Evolutionary conservation across 345 rosid genomes (phyloP), one percentile per base, ranked within the genome.

Genomic region (Mallotus nudiflorus): DNA sequence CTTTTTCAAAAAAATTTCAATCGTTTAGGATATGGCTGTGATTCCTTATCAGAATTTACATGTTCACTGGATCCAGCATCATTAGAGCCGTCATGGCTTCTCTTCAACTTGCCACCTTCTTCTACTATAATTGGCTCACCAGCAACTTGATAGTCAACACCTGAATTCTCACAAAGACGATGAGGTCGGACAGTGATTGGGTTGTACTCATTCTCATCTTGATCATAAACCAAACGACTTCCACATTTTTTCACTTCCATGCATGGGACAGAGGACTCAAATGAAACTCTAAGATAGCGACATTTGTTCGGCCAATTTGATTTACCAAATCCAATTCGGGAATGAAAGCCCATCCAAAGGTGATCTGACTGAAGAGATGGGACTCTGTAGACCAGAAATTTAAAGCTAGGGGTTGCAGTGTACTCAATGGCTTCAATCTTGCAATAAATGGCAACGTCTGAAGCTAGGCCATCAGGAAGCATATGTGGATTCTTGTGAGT

Each of bases 261-360:
- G 19, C 52, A 50, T 15, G 53, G 67, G 13, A 4, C n/a, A 44
- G 67, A 63, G 35, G 67, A 44, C 28, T 63, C 52, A 16, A 63
- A 63, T 14, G 67, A 63, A 15, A 20, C 67, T 63, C 14, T 63
- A 42, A 63, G 52, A 63, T 4, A 24, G 0, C 18, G 22, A 20
- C 67, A 63, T 0, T 63, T 25, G 19, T 63, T 63, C 67, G 44
- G 49, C 39, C 31, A 25, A 2, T 27, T 44, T 45, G 28, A 29
- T 44, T 25, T 63, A 3, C 37, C 37, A 27, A 63, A 63, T 63
- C 22, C 53, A 14, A 63, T 44, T 28, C 67, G 67, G 37, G 67
- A 63, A 27, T 63, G 67, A 63, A 63, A 63, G 14, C 67, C 67
- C 52, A 63, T 63, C 67, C 67, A 63, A 3, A 63, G 52, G 22